These are phyloP conservation scores for Syzygium malaccense DNA, from an alignment of 441 rosid genomes.

Conservation along the genomic window DNA sequence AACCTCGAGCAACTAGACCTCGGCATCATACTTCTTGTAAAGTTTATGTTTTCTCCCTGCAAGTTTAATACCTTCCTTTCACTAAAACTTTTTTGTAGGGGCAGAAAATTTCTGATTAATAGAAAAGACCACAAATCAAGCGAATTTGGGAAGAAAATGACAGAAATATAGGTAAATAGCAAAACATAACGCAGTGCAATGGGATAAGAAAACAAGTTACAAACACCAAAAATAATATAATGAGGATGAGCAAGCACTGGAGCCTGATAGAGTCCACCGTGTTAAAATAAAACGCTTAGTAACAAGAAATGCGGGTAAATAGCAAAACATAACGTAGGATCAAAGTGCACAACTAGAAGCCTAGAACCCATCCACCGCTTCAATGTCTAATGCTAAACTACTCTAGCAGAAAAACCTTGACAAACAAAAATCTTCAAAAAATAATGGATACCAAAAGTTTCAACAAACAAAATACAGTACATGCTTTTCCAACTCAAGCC, in stretches of 20 bases:
- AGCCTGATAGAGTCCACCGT: background rate
- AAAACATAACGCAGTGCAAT: background rate
- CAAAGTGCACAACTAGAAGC: background rate
- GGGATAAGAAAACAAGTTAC: background rate
- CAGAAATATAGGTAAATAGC: background rate
- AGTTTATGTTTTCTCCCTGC: background rate
- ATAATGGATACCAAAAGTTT: too few species aligned
- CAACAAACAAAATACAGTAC: too few species aligned
- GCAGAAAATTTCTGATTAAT: background rate
- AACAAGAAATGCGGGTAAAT: background rate
- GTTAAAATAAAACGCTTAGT: background rate
- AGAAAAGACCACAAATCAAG: background rate
- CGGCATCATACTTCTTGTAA: background rate
- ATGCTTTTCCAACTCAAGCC: too few species aligned
- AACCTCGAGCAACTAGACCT: background rate
- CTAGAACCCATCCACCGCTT: background rate
- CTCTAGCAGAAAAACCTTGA: background rate
- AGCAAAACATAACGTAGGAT: background rate
- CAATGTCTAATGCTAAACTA: background rate
- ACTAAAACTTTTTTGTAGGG: background rate
- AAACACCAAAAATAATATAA: background rate
- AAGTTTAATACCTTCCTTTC: background rate
- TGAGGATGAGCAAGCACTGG: background rate
- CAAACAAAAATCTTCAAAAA: too few species aligned
- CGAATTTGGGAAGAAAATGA: background rate